Base-by-base conservation (phyloP, 495 filamentous ascomycete genomes). In the Penicillium nucicola region DNA sequence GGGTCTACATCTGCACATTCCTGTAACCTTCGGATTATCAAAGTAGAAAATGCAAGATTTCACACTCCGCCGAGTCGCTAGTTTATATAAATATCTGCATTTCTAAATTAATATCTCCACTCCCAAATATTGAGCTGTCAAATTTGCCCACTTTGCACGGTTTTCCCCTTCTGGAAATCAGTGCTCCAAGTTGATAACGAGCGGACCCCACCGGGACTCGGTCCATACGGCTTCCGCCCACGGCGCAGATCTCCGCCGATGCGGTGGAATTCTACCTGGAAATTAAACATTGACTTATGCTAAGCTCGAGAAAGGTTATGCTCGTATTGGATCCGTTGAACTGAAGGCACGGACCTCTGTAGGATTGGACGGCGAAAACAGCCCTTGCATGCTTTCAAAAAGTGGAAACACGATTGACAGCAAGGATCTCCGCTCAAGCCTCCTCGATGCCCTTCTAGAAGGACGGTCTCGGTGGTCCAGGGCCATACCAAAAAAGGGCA, bases 401-500 rank as follows among this genome's bases (percentile, higher is more conserved):
- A 19, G 20, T 15, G 22, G 45, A 33, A 46, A 25, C 35, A 20
- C 22, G 47, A 57, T 55, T 53, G n/a, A 48, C 53, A 47, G 42
- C 50, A 52, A 44, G 45, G 53, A 35, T 52, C 11, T 44, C 34
- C 25, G 45, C 48, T 50, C 9, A 19, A 32, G 18, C 31, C 40
- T 11, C 12, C n/a, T 51, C 19, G 1, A 20, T 20, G 18, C n/a
- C 14, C 30, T 28, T 35, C 41, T 34, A 55, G 32, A 38, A 35
- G 14, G 32, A 38, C 30, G 14, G 40, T 58, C 51, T 47, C 51
- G 22, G 58, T 52, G 45, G 47, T 12, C 38, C 40, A 35, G 37
- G n/a, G 5, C 6, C 15, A n/a, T 15, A 23, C 25, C 25, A 8
- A 28, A 28, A 8, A 28, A 28, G 25, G 7, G 31, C 20, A 17